Conservation (phyloP, 2,329 filamentous ascomycete genomes). For the Ophiocordyceps australis region DNA sequence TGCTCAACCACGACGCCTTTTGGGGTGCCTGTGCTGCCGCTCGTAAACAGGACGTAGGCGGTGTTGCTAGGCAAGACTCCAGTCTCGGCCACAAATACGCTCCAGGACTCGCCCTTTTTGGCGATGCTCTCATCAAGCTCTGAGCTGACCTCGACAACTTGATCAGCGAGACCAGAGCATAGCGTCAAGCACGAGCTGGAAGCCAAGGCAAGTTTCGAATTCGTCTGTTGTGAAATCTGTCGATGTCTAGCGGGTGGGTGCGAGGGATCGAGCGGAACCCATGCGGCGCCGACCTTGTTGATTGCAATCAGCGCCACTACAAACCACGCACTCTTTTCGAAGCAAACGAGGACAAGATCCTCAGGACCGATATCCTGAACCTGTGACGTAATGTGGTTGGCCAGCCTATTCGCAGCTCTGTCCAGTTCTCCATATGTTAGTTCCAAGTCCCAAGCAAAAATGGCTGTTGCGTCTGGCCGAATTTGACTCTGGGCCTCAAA, state of each 20-base stretch:
- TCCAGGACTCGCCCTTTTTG: background rate
- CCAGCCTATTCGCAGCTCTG: constrained; percentile 17
- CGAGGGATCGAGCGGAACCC: constrained; percentile 2
- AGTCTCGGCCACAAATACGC: background rate
- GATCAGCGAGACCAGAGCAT: background rate
- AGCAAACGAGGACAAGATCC: constrained; percentile 3
- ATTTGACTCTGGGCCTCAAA: constrained; percentile 15
- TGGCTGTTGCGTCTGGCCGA: constrained; percentile 14
- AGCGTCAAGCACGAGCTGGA: background rate
- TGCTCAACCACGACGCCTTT: constrained; percentile 1
- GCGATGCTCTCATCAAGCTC: constrained; percentile 1
- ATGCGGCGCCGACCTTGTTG: constrained; percentile 4
- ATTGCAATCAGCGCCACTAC: constrained; percentile 4
- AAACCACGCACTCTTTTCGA: constrained; percentile 3
- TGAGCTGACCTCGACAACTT: constrained; percentile 1
- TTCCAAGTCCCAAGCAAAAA: constrained; percentile 22
- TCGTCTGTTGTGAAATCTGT: constrained; percentile 1
- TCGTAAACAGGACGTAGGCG: constrained; percentile 1
- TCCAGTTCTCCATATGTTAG: constrained; percentile 22
- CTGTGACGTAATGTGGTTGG: constrained; percentile 12
- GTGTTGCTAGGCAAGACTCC: constrained; percentile 1
- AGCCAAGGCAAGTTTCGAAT: constrained; percentile 1
- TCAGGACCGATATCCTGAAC: background rate
- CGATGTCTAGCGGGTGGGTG: constrained; percentile 1
- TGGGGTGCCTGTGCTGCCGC: constrained; percentile 1